Evolutionary conservation across 2,329 filamentous ascomycete species (phyloP).

Genomic region (Bimuria novae-zelandiae): DNA sequence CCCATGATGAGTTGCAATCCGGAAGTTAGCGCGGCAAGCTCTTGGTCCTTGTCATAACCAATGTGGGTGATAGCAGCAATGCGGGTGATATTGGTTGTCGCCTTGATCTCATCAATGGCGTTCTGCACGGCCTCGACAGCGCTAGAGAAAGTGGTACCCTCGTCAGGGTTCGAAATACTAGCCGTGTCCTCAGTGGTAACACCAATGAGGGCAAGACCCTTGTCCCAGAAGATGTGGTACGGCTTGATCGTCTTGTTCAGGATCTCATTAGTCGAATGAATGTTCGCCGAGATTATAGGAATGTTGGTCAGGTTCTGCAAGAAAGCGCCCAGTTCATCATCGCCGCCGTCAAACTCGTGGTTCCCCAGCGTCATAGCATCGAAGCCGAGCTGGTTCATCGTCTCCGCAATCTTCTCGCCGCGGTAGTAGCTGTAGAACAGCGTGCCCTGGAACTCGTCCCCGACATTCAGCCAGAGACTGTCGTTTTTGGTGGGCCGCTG

Average conservation of each 20-base stretch:
- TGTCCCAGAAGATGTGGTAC: slow-evolving; percentile 66
- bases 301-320: slow-evolving; percentile 65
- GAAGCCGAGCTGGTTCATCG: slow-evolving; percentile 67
- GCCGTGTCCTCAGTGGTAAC: slow-evolving; percentile 66
- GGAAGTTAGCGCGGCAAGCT: slow-evolving; percentile 62
- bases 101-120: slow-evolving; percentile 65
- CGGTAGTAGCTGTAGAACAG: slow-evolving; percentile 70
- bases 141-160: slow-evolving; percentile 63
- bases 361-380: slow-evolving; percentile 71
- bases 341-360: slow-evolving; percentile 69
- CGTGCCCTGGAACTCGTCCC: slow-evolving; percentile 73
- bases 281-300: slow-evolving; percentile 66
- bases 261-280: slow-evolving; percentile 62
- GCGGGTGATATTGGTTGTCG: slow-evolving; percentile 65
- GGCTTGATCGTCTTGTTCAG: slow-evolving; percentile 68
- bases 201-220: slow-evolving; percentile 66
- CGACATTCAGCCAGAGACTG: slow-evolving; percentile 66
- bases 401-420: slow-evolving; percentile 70
- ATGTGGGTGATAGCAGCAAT: slow-evolving; percentile 71
- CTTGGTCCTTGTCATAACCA: slow-evolving; percentile 67
- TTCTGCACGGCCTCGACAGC: slow-evolving; percentile 63
- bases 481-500: slow-evolving; percentile 63
- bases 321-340: slow-evolving; percentile 66
- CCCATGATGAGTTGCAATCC: slow-evolving; percentile 72
- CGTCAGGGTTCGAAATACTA: slow-evolving; percentile 62